Evolutionary conservation across 371 early-diverging fungal genomes (phyloP).

Genomic region (Rhizopus arrhizus): DNA sequence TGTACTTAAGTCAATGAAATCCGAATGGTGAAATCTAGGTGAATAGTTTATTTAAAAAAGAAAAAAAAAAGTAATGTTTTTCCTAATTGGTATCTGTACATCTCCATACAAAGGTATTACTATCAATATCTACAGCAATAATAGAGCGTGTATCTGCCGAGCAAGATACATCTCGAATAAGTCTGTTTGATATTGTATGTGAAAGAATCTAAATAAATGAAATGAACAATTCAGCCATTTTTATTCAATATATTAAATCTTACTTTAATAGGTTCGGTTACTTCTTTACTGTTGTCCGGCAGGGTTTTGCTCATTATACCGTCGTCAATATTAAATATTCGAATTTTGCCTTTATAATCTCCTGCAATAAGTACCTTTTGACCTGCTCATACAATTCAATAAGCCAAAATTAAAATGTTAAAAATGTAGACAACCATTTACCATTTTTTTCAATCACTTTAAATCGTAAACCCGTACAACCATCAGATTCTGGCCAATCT

Average conservation of each 20-base stretch:
- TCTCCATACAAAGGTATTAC: slow-evolving; percentile 43
- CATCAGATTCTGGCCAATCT: slow-evolving; percentile 45
- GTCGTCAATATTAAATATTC: slow-evolving; percentile 41
- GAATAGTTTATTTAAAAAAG: no score
- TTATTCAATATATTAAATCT: not conserved
- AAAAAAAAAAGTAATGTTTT: not conserved
- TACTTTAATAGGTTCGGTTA: slow-evolving; percentile 33
- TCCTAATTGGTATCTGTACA: not conserved
- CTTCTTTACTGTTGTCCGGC: slow-evolving; percentile 38
- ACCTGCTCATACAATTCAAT: slow-evolving; percentile 8
- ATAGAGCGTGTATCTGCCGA: slow-evolving; percentile 35
- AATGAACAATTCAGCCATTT: not conserved
- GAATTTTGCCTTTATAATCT: slow-evolving; percentile 47
- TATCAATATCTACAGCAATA: slow-evolving; percentile 43
- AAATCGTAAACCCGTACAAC: slow-evolving; percentile 33
- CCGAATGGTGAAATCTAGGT: no score
- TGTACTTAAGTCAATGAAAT: no score
- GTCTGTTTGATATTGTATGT: slow-evolving; percentile 30
- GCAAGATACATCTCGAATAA: slow-evolving; percentile 45
- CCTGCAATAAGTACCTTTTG: slow-evolving; percentile 43
- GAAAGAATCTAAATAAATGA: slow-evolving; percentile 33
- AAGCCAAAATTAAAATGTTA: not conserved
- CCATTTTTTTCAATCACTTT: slow-evolving; percentile 40
- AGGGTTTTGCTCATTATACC: slow-evolving; percentile 33
- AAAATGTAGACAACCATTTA: not conserved